Evolutionary conservation across 78 protist genomes (phyloP), one percentile per base, ranked within the genome.

Genomic region (Neovahlkampfia damariscottae): DNA sequence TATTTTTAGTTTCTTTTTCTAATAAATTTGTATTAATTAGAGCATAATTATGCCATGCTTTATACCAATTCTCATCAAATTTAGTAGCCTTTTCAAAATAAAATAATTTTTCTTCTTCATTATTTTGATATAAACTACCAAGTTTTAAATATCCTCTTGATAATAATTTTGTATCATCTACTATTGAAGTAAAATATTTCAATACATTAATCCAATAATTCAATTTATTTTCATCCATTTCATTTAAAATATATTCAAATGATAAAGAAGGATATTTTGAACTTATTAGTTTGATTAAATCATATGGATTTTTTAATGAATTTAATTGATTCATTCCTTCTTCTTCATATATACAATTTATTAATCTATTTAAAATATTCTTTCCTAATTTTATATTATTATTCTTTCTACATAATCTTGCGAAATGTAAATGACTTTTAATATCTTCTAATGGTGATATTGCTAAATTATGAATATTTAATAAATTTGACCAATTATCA

Each of bases 11-110:
- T 89, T 77, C n/a, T n/a, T n/a, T n/a, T 36, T 90, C 89, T 19
- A 90, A 82, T 2, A 88, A 89, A 41, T 88, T 83, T 32, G 85
- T 88, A 80, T 95, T 89, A 38, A 81, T 73, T 19, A 90, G 37
- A 30, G 99, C 98, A 89, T 88, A 93, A 36, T 83, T 67, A 85
- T 93, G 98, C 98, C 98, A 95, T 10, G 96, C 98, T 59, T 84
- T 82, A 87, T 96, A 94, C 93, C 96, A 90, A 28, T 62, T 30
- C n/a, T 80, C 82, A 73, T 92, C 85, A 41, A 73, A 41, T 37
- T 30, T 73, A 28, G 85, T 84, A 27, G 97, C 96, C 29, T 10
- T 8, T n/a, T 38, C 41, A 76, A 81, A 81, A 30, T 68, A 74
- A 29, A 36, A 37, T 40, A 87, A 72, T 38, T 86, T 82, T 41